Conservation (phyloP, 352 stramenopile genomes). For the Phytophthora meadii region DNA sequence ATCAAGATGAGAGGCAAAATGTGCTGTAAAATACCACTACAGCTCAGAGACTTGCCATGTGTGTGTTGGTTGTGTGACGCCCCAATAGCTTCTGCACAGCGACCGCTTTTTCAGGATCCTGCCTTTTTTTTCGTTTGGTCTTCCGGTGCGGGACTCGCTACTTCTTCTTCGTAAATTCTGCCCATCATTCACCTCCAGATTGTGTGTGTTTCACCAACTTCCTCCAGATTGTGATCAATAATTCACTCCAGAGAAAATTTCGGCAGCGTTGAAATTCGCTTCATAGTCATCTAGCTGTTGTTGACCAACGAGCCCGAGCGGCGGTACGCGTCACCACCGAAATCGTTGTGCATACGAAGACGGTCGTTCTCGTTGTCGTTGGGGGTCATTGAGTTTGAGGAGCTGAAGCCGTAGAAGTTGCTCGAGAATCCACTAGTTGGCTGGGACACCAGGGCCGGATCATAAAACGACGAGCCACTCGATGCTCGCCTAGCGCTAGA, state of each 20-base stretch:
- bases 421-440: conserved; percentile 37
- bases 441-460: conserved; percentile 59
- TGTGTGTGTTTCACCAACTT: conserved; percentile 16
- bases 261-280: not conserved
- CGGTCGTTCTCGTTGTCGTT: conserved; percentile 39
- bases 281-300: conserved; percentile 41
- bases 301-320: conserved; percentile 55
- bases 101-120: conserved; percentile 12
- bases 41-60: conserved; percentile 23
- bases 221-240: conserved; percentile 8
- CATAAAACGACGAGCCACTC: conserved; percentile 49
- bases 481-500: conserved; percentile 25
- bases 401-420: conserved; percentile 45
- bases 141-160: conserved; percentile 17
- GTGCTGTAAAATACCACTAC: conserved; percentile 17
- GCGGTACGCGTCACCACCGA: conserved; percentile 50
- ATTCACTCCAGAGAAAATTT: too few relatives aligned
- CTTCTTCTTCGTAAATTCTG: conserved; percentile 21
- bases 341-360: conserved; percentile 34
- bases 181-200: conserved; percentile 18
- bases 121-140: conserved; percentile 27
- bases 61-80: conserved; percentile 37
- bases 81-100: conserved; percentile 12
- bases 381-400: conserved; percentile 31
- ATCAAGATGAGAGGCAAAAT: conserved; percentile 15